These are phyloP conservation scores for Cystofilobasidium capitatum DNA, from an alignment of 768 basidiomycete species.

Conservation along the genomic window DNA sequence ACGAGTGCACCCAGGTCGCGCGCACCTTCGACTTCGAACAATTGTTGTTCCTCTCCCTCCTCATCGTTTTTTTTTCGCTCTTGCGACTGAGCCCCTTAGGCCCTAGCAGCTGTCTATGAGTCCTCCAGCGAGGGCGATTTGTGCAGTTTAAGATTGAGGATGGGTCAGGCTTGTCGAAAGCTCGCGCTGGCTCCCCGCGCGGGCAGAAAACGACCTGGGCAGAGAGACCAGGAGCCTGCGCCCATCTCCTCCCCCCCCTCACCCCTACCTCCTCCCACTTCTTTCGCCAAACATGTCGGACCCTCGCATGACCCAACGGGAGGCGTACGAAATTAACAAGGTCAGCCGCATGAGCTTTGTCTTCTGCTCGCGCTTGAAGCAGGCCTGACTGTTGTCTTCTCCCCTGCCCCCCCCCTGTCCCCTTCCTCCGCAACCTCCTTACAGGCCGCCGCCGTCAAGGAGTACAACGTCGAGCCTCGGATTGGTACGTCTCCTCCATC, in stretches of 20 bases:
- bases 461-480: slow-evolving; percentile 78
- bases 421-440: neutral
- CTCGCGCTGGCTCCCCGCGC: no score
- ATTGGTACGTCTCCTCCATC: slow-evolving; percentile 50
- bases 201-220: no score
- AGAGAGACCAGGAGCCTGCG: no score
- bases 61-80: no score
- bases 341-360: slow-evolving; percentile 30
- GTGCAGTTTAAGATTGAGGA: no score
- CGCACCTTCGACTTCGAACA: no score
- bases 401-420: neutral
- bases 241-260: neutral
- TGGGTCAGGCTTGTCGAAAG: no score
- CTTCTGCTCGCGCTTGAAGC: slow-evolving; percentile 11
- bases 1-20: no score
- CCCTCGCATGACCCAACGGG: slow-evolving; percentile 30
- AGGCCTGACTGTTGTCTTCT: neutral
- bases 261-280: neutral
- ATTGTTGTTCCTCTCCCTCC: no score
- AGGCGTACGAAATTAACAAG: slow-evolving; percentile 37
- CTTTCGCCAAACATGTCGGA: slow-evolving; percentile 8
- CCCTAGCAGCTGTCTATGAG: no score
- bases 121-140: no score
- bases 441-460: slow-evolving; percentile 79
- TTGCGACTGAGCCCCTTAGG: no score